Conservation (phyloP, 352 stramenopile genomes). For the Phytophthora constricta region DNA sequence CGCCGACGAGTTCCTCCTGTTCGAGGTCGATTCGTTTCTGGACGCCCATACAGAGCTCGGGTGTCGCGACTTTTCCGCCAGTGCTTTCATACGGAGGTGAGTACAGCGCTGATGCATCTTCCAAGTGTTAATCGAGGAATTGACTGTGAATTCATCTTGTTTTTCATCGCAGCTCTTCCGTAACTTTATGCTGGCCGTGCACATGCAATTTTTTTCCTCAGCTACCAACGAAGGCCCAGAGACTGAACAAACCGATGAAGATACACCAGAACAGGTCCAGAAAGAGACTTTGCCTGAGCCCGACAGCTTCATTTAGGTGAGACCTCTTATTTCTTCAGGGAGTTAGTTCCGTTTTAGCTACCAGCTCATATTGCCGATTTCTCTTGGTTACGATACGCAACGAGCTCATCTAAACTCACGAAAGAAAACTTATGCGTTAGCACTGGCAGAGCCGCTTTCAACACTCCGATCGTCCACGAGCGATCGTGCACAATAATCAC, state of each 20-base stretch:
- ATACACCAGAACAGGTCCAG: slow-evolving; percentile 5
- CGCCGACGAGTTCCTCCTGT: slow-evolving; percentile 51
- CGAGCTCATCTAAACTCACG: slow-evolving; percentile 73
- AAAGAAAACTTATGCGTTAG: slow-evolving; percentile 66
- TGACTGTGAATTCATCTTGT: background rate
- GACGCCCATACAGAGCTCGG: slow-evolving; percentile 71
- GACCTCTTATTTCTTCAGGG: too few relatives aligned
- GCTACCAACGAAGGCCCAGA: slow-evolving; percentile 1
- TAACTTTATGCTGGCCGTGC: slow-evolving; percentile 56
- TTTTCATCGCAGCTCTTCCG: slow-evolving; percentile 54
- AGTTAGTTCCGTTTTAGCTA: background rate
- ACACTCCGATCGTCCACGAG: slow-evolving; percentile 78
- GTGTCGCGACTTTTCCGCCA: slow-evolving; percentile 85
- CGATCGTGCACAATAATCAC: slow-evolving; percentile 89
- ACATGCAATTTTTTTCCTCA: slow-evolving; percentile 46
- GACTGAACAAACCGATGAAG: background rate
- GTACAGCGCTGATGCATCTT: too few relatives aligned
- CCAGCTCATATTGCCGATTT: slow-evolving; percentile 27
- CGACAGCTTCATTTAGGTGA: slow-evolving; percentile 30
- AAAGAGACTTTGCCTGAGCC: slow-evolving; percentile 1
- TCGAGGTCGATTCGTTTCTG: slow-evolving; percentile 69
- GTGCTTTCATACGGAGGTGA: slow-evolving; percentile 74
- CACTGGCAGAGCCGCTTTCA: slow-evolving; percentile 60
- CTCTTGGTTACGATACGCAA: slow-evolving; percentile 24
- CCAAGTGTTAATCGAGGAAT: too few relatives aligned